Evolutionary conservation across 176 grass and related monocot species (phyloP), one percentile per base, ranked within the genome.

Genomic region (Rhynchospora pubera): DNA sequence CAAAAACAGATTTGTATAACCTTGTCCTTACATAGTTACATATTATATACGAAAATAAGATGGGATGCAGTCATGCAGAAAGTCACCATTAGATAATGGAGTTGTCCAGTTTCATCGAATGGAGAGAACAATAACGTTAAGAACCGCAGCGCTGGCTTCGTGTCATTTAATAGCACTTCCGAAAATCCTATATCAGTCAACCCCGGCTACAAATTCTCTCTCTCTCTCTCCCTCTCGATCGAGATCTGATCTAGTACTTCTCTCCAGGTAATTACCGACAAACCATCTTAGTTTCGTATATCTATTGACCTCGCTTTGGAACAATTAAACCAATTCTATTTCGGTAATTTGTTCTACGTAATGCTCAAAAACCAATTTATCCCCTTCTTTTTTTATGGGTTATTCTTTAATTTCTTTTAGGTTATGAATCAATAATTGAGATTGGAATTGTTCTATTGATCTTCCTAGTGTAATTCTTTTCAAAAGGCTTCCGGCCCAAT

Each of bases 181-280:
- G 43, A 68, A 67, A 67, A 67, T 42, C 30, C 30, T 42, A 42
- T 43, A 68, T n/a, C 65, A 43, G 72, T 77, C 72, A 55, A 77
- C 72, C 72, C 46, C 46, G 1, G 22, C 23, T 24, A 28, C 45
- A 4, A 77, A 77, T 26, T 77, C 72, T 77, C 72, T 75, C 71
- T 77, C 60, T 63, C 19, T 63, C 44, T 12, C 50, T 28, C 64
- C 4, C 30, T 68, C 65, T 22, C 18, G 78, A 80, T 80, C 78
- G 78, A 80, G 57, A 80, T 80, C 78, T 24, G 58, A 62, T 80
- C 57, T 45, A 16, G 26, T 18, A 32, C 16, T 80, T 44, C 57
- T 46, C 58, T 22, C 21, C 78, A 47, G 78, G 78, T 80, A 62
- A 62, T 44, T 24, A 22, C 39, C 32, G 16, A 46, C 21, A 32